Percentiles rank a stretch among this genome's conserved stretches.
Evolutionary conservation across 2,329 filamentous ascomycete species (phyloP).

Genomic region (Pestalotiopsis sp.): DNA sequence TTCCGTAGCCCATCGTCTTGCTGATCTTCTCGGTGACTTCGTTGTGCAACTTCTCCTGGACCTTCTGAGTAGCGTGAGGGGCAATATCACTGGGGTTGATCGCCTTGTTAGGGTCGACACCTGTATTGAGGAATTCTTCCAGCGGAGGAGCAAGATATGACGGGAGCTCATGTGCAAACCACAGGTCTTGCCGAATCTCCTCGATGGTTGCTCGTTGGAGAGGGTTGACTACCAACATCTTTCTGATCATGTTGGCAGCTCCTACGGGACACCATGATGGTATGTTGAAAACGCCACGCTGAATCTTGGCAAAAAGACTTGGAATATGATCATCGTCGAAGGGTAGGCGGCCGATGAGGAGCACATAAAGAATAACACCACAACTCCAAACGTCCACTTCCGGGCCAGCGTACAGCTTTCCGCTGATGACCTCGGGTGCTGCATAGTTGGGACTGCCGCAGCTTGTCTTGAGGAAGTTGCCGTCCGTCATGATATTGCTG

Average conservation of each 20-base stretch:
- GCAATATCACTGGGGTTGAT: constrained; percentile 84
- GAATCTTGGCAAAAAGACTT: constrained; percentile 96
- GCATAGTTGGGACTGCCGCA: constrained; percentile 98
- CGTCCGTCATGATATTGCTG: constrained; percentile 99
- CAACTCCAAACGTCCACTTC: constrained; percentile 99
- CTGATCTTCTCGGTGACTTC: constrained; percentile 94
- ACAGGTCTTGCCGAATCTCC: constrained; percentile 90
- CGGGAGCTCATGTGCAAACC: constrained; percentile 88
- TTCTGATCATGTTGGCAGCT: constrained; percentile 80
- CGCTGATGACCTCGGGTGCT: constrained; percentile 95
- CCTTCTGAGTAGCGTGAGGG: constrained; percentile 73
- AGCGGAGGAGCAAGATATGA: constrained; percentile 84
- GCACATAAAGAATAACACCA: constrained; percentile 85
- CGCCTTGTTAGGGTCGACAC: constrained; percentile 89
- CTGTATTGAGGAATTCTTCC: constrained; percentile 91
- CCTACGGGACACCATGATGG: constrained; percentile 89
- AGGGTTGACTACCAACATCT: constrained; percentile 94
- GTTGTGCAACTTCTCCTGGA: constrained; percentile 89
- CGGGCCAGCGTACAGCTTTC: constrained; percentile 94
- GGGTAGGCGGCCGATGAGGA: constrained; percentile 80
- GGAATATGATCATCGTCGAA: constrained; percentile 99
- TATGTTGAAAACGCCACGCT: constrained; percentile 89
- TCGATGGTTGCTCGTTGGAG: constrained; percentile 92
- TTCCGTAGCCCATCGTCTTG: constrained; percentile 97
- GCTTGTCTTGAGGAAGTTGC: constrained; percentile 98